Evolutionary conservation across 768 basidiomycete genomes (phyloP).

Genomic region (Mycena galopus): DNA sequence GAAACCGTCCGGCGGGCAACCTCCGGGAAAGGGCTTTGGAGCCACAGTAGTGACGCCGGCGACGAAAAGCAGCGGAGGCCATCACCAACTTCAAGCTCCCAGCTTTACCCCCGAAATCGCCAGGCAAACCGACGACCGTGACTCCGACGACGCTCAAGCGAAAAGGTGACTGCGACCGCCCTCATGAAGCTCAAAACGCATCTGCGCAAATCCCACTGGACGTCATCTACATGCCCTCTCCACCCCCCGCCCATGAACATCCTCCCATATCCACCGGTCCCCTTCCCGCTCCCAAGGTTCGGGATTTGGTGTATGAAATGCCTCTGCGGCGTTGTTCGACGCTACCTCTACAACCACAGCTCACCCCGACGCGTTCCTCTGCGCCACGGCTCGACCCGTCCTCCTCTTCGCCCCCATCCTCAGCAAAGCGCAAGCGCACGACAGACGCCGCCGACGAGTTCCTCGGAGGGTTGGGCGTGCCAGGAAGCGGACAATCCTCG

Average conservation of each 20-base stretch:
- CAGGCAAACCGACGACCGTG: background rate
- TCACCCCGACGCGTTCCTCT: background rate
- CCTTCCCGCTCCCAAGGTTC: background rate
- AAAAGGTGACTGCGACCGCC: slow-evolving; percentile 21
- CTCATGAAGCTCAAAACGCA: slow-evolving; percentile 15
- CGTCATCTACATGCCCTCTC: background rate
- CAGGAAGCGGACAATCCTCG: slow-evolving; percentile 5
- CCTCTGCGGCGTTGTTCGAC: background rate
- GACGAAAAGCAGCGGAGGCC: background rate
- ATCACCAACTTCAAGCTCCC: slow-evolving; percentile 21
- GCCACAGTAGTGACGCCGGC: slow-evolving; percentile 7
- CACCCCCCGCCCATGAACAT: background rate
- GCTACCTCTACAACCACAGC: background rate
- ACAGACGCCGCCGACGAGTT: slow-evolving; percentile 1
- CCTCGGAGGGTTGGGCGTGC: slow-evolving; percentile 10
- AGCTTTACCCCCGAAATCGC: background rate
- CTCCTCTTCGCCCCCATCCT: background rate
- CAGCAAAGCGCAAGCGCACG: slow-evolving; percentile 22
- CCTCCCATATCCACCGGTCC: background rate
- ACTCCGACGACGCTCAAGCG: slow-evolving; percentile 23
- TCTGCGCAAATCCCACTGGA: background rate
- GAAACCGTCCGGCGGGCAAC: background rate
- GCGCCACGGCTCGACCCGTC: background rate
- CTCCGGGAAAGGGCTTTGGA: slow-evolving; percentile 7
- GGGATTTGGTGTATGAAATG: slow-evolving; percentile 8